Base-by-base conservation (phyloP, 148 eudicot genomes). In the Vaccinium vitisidaea region DNA sequence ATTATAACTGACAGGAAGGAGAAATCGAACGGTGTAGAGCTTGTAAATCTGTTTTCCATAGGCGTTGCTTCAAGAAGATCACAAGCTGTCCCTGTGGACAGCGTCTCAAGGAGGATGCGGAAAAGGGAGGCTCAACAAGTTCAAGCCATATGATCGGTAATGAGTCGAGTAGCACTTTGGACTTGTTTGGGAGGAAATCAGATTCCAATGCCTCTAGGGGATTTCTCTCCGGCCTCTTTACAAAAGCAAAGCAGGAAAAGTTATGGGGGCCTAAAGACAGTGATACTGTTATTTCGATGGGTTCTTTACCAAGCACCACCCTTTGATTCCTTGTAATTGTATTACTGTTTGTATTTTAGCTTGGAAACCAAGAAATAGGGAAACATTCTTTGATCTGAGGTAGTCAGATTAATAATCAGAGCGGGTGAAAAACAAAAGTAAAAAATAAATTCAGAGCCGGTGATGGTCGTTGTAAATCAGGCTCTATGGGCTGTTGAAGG, bases 251-350 rank as follows among this genome's bases (percentile, higher is more conserved):
- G 83, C 88, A 84, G 46, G 94, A 84, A 52, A 91, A 83, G 55
- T 46, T 58, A 69, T 83, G 67, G 65, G 90, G 90, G 8, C 46
- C 81, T 7, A 83, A 61, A 23, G 90, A 88, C 4, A 79, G 82
- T 54, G 90, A 90, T 82, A 94, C 86, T 48, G 90, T 91, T 46
- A 94, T 94, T 83, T 82, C 87, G 83, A 95, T 97, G 98, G 98
- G 98, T 84, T 95, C 98, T 48, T 90, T 95, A 82, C 95, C 98
- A 16, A 87, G 75, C 84, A 86, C 89, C 85, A 88, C 98, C 52
- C 87, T 94, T 14, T 96, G 91, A 93, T 61, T 7, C 32, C 39
- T 39, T 56, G 86, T 71, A 46, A 39, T 32, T 70, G 74, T 70
- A 56, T 27, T 58, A 9, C 6, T 32, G 3, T 53, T 52, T 73